Evolutionary conservation across 75 land plant species (phyloP).

Genomic region (Pinus taeda): DNA sequence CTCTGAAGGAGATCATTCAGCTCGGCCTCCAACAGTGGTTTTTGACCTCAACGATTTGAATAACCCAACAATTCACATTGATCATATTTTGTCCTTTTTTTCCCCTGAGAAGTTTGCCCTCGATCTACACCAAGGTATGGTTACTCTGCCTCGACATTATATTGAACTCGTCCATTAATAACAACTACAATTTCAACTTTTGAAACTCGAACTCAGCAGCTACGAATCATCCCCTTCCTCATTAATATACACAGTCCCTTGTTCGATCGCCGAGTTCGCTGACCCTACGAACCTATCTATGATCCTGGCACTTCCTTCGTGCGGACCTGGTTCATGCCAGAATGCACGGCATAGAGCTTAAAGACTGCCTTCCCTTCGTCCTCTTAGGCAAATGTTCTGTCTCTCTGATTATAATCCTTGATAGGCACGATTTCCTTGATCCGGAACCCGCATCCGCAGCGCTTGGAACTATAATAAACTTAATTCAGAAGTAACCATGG

Average conservation of each 20-base stretch:
- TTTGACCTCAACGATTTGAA: too few species aligned
- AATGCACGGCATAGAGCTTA: slow-evolving; percentile 26
- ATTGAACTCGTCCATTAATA: too few species aligned
- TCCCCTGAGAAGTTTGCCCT: too few species aligned
- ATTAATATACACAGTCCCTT: not conserved
- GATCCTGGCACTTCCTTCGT: slow-evolving; percentile 21
- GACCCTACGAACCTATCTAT: slow-evolving; percentile 22
- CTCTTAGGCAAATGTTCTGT: slow-evolving; percentile 24
- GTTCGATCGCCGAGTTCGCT: slow-evolving; percentile 10
- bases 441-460: slow-evolving; percentile 31
- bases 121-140: too few species aligned
- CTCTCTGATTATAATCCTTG: slow-evolving; percentile 23
- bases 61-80: too few species aligned
- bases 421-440: slow-evolving; percentile 30
- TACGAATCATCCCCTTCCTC: slow-evolving; percentile 4
- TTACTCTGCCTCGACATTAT: too few species aligned
- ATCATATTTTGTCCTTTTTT: too few species aligned
- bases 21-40: too few species aligned
- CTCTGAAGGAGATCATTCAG: too few species aligned
- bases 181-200: too few species aligned
- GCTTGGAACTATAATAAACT: slow-evolving; percentile 21
- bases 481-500: too few species aligned
- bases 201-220: too few species aligned
- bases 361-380: slow-evolving; percentile 28
- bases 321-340: slow-evolving; percentile 29